These are phyloP conservation scores for Wallacemonas sp. DNA, from an alignment of 208 protist genomes.

Conservation along the genomic window DNA sequence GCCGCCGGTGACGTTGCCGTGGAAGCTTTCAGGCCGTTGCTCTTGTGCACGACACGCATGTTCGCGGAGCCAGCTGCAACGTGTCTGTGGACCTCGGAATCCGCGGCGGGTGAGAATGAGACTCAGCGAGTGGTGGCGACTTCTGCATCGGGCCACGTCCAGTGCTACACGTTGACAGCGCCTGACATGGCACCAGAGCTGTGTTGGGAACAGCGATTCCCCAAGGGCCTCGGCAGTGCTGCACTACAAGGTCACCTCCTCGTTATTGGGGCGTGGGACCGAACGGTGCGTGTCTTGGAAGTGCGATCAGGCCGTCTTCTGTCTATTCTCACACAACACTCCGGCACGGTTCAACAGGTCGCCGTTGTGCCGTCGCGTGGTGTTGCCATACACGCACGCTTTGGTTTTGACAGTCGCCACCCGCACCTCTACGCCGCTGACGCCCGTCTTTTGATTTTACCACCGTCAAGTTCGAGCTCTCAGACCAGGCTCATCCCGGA, in stretches of 20 bases:
- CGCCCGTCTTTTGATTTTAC: background rate
- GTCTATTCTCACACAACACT: slow-evolving; percentile 63
- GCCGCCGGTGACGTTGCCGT: background rate
- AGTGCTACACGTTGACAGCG: slow-evolving; percentile 51
- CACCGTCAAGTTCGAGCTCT: too few species aligned
- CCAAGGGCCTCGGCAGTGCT: slow-evolving; percentile 66
- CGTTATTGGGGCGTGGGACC: slow-evolving; percentile 75
- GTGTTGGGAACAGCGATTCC: slow-evolving; percentile 45
- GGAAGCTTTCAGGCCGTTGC: slow-evolving; percentile 10
- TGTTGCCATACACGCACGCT: slow-evolving; percentile 32
- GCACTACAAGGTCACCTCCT: slow-evolving; percentile 49
- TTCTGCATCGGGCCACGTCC: slow-evolving; percentile 66
- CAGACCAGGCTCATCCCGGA: too few species aligned
- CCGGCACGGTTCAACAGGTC: slow-evolving; percentile 56
- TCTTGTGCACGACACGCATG: slow-evolving; percentile 46
- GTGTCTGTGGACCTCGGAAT: slow-evolving; percentile 44
- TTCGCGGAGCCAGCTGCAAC: slow-evolving; percentile 71
- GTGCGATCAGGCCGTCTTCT: slow-evolving; percentile 44
- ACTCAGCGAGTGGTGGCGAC: slow-evolving; percentile 42
- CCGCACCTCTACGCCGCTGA: slow-evolving; percentile 34
- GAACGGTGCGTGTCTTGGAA: slow-evolving; percentile 69
- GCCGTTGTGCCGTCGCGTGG: slow-evolving; percentile 21
- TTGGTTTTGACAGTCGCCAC: slow-evolving; percentile 67
- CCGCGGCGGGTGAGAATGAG: background rate
- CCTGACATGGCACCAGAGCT: slow-evolving; percentile 26